Evolutionary conservation across 2,329 filamentous ascomycete species (phyloP).

Genomic region (Curvularia lunata): DNA sequence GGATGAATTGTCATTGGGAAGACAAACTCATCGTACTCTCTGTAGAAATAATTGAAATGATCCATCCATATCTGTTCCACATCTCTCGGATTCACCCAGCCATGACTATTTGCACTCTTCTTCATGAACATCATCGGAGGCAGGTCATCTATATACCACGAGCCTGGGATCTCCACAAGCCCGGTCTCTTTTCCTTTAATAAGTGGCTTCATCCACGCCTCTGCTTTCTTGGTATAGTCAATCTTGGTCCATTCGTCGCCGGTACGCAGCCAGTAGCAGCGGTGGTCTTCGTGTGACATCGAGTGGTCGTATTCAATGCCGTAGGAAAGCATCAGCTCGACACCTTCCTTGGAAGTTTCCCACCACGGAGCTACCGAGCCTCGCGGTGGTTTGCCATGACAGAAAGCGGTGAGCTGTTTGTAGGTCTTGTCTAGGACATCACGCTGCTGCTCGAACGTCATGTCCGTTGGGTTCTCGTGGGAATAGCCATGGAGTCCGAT

Average conservation of each 20-base stretch:
- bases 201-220: slow-evolving; percentile 68
- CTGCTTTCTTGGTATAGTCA: slow-evolving; percentile 67
- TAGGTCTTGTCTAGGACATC: background rate
- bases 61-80: slow-evolving; percentile 71
- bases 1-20: slow-evolving; percentile 81
- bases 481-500: background rate
- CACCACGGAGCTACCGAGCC: background rate
- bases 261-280: slow-evolving; percentile 68
- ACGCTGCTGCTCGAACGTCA: background rate
- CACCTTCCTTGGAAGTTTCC: background rate
- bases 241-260: slow-evolving; percentile 73
- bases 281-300: slow-evolving; percentile 70
- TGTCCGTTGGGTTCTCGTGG: background rate
- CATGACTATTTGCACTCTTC: slow-evolving; percentile 68
- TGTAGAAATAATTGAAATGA: slow-evolving; percentile 76
- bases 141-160: slow-evolving; percentile 63
- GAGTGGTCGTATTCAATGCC: slow-evolving; percentile 74
- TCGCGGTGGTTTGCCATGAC: background rate
- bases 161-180: background rate
- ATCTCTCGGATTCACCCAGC: slow-evolving; percentile 63
- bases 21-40: slow-evolving; percentile 77
- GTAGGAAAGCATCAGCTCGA: slow-evolving; percentile 61
- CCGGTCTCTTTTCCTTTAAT: background rate
- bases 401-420: background rate
- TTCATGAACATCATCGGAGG: slow-evolving; percentile 78